Evolutionary conservation across 768 basidiomycete genomes (phyloP), one percentile per base, ranked within the genome.

Genomic region (Termitomyces sp.): DNA sequence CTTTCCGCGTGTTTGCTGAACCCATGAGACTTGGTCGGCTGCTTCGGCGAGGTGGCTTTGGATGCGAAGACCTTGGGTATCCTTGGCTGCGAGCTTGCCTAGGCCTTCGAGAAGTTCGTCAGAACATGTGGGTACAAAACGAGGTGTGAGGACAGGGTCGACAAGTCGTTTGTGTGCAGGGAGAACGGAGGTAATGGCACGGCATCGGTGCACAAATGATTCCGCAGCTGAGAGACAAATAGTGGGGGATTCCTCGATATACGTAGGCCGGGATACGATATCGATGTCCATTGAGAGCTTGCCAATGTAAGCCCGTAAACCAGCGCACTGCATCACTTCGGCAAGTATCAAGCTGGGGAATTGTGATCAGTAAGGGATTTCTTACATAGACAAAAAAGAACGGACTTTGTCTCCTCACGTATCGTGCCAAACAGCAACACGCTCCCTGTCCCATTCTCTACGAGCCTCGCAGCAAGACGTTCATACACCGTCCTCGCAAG

Each of bases 211-310:
- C 43, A 87, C 78, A 62, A 94, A 95, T 0, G 76, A 73, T 10
- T 69, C 57, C 0, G 85, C 84, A 1, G 85, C 73, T 5, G 66
- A 58, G 21, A 85, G 73, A 6, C 91, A 77, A 23, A 69, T 70
- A 6, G 72, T 60, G 2, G 78, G 64, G 1, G 86, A 82, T 0
- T 76, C 56, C 65, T 94, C 93, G 44, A 80, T 73, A 68, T 95
- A 95, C 0, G 86, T 79, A 0, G 83, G 79, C 1, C 84, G 77
- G 5, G 83, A 81, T 6, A 86, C 89, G 25, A 82, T 83, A 66
- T 94, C 89, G 25, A 82, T 84, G 67, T 94, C 91, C 93, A 94
- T 94, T 0, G 91, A 91, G 11, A 96, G 73, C 67, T 95, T 96
- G 17, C 93, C 94, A n/a, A 96, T 79, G 59, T 89, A 90, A 0